Conservation (phyloP, 208 protist genomes). For the Borovskyia barvae region DNA sequence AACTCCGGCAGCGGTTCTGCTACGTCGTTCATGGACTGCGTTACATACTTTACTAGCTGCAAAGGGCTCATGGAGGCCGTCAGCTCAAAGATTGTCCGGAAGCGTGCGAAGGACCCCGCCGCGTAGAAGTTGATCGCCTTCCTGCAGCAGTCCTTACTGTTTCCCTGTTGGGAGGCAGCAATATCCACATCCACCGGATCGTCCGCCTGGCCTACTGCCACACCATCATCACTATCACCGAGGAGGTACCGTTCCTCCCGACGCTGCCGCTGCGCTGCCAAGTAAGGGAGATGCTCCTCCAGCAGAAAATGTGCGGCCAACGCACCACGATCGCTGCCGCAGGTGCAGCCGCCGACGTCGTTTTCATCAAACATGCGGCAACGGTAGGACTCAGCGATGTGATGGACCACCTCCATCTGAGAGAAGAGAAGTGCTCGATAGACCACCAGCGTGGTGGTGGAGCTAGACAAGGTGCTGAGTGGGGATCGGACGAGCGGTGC, state of each 20-base stretch:
- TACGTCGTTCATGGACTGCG: conserved; percentile 6
- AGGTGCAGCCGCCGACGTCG: conserved; percentile 3
- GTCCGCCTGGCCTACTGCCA: conserved; percentile 4
- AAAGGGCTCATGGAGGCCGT: conserved; percentile 6
- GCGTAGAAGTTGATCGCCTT: conserved; percentile 16
- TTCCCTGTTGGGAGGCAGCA: neutral
- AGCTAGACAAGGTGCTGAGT: neutral
- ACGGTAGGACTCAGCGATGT: conserved; percentile 12
- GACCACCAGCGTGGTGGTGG: conserved; percentile 1
- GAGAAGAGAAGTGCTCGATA: conserved; percentile 7
- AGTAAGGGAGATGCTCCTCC: conserved; percentile 12
- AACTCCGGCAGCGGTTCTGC: conserved; percentile 11
- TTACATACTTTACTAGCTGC: conserved; percentile 21
- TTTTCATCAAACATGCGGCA: neutral
- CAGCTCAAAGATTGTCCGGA: conserved; percentile 17
- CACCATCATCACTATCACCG: too few species aligned
- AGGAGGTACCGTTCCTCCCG: conserved; percentile 20
- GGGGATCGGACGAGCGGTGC: neutral
- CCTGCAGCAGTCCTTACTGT: neutral
- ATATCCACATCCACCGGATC: conserved; percentile 7
- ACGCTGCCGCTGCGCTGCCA: conserved; percentile 9
- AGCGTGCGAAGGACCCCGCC: conserved; percentile 11
- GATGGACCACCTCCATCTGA: conserved; percentile 19
- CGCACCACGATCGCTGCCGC: neutral
- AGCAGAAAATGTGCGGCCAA: conserved; percentile 5